Conservation (phyloP, 495 filamentous ascomycete genomes). For the Aspergillus egyptiacus region DNA sequence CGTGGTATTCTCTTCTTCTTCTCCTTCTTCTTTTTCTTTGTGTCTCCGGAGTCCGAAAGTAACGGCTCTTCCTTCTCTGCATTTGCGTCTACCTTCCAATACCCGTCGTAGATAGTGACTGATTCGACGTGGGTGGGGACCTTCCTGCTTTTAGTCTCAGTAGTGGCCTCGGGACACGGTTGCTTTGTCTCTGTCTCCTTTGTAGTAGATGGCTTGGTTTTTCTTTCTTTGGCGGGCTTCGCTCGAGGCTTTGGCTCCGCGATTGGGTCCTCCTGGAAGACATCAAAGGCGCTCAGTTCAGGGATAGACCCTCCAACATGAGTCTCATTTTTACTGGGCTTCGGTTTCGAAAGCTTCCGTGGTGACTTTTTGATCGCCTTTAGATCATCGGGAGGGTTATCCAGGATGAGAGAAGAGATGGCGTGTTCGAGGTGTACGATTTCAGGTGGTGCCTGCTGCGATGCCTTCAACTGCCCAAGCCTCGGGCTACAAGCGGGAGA, state of each 20-base stretch:
- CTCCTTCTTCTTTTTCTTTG: conserved; percentile 3
- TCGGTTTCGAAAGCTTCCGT: conserved; percentile 1
- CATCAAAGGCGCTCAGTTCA: background rate
- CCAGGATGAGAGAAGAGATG: conserved; percentile 12
- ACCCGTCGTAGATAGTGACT: conserved; percentile 26
- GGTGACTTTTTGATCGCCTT: background rate
- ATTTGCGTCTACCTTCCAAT: conserved; percentile 28
- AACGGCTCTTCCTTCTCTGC: background rate
- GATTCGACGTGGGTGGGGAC: conserved; percentile 24
- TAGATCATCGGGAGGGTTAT: background rate
- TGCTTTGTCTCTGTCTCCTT: background rate
- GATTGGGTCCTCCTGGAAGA: background rate
- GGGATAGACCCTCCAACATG: background rate
- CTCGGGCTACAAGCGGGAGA: conserved; percentile 7
- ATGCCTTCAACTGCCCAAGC: background rate
- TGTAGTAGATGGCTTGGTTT: background rate
- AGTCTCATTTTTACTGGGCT: background rate
- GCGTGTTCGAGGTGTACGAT: conserved; percentile 21
- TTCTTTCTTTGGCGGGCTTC: background rate
- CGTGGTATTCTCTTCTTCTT: conserved; percentile 34
- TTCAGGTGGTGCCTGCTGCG: background rate
- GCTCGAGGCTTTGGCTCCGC: background rate
- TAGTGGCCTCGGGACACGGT: background rate
- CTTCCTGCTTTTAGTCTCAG: background rate
- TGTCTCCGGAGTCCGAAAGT: background rate